Percentiles rank a stretch among this genome's conserved stretches.
Evolutionary conservation across 805 yeast species (phyloP).

Genomic region (Komagataella phaffii): DNA sequence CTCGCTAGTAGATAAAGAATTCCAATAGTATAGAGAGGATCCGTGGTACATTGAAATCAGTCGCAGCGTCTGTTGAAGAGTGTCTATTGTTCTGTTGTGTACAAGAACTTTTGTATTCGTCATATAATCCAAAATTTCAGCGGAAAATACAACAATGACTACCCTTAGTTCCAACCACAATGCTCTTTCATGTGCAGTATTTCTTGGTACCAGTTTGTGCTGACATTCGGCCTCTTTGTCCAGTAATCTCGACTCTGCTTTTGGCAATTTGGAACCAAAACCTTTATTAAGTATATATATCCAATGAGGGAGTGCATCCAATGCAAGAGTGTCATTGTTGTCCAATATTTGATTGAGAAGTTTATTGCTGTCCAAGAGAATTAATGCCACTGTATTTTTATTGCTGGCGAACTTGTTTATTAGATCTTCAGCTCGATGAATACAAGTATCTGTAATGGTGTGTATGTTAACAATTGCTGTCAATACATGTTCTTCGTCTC

Average conservation of each 20-base stretch:
- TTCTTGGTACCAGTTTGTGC: neutral
- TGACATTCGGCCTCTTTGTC: neutral
- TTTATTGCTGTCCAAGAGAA: neutral
- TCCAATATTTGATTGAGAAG: neutral
- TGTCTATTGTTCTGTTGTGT: neutral
- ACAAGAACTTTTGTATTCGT: neutral
- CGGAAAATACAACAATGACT: neutral
- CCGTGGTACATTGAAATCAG: slow-evolving; percentile 1
- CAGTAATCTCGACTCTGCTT: neutral
- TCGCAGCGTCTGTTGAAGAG: slow-evolving; percentile 1
- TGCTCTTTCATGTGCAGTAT: neutral
- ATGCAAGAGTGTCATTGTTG: neutral
- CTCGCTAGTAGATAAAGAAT: neutral
- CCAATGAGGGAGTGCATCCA: neutral
- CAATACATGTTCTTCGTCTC: neutral
- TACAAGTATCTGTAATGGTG: slow-evolving; percentile 1
- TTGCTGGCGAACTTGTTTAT: neutral
- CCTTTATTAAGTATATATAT: no score
- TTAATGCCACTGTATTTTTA: neutral
- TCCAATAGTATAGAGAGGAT: neutral
- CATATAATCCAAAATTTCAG: neutral
- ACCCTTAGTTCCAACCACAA: neutral
- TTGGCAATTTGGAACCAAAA: neutral
- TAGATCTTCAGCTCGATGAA: neutral
- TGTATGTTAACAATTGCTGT: slow-evolving; percentile 1